Evolutionary conservation across 106 monocot species (phyloP).

Genomic region (Phalaenopsis equestris): DNA sequence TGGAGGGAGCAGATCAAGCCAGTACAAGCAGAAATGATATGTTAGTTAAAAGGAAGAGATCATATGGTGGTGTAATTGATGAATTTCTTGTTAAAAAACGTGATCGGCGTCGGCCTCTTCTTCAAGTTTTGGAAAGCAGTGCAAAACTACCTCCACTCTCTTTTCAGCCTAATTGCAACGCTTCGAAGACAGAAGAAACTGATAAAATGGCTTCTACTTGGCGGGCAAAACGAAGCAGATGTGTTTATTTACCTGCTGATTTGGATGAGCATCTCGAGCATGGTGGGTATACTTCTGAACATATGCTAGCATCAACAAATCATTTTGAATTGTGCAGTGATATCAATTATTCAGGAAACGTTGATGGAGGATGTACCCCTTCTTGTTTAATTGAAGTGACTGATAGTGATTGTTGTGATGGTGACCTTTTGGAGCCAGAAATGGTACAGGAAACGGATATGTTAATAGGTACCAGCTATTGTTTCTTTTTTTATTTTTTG

Average conservation of each 20-base stretch:
- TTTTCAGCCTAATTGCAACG: conserved; percentile 14
- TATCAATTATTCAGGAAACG: conserved; percentile 18
- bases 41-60: conserved; percentile 43
- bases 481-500: not conserved
- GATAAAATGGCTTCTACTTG: conserved; percentile 15
- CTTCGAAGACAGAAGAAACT: conserved; percentile 17
- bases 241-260: conserved; percentile 28
- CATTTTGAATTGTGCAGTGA: conserved; percentile 22
- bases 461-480: not conserved
- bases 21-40: conserved; percentile 22
- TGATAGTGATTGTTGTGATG: conserved; percentile 24
- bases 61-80: conserved; percentile 31
- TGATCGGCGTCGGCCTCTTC: conserved; percentile 58
- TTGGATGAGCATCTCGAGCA: conserved; percentile 33
- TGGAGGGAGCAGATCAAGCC: conserved; percentile 16
- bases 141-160: conserved; percentile 35
- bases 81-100: conserved; percentile 61
- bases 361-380: conserved; percentile 36
- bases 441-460: conserved; percentile 1
- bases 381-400: conserved; percentile 16
- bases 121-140: conserved; percentile 76
- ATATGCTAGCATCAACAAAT: conserved; percentile 21
- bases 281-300: conserved; percentile 35
- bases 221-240: conserved; percentile 30
- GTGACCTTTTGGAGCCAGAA: conserved; percentile 16